Evolutionary conservation across 2,329 filamentous ascomycete species (phyloP).

Genomic region (Orbilia brochopaga): DNA sequence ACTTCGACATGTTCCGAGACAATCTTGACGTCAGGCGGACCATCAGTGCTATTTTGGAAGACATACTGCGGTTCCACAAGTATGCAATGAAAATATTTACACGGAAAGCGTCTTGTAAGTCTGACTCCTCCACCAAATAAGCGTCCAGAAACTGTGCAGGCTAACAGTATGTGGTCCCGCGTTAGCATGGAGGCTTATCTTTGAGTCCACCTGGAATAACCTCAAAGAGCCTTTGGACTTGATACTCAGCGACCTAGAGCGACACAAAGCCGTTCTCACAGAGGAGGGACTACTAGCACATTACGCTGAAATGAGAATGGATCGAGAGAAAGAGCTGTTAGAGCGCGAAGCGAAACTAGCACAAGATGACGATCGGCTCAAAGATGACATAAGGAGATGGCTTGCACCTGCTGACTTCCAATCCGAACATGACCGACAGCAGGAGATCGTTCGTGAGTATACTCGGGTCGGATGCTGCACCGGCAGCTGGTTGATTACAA

Average conservation of each 20-base stretch:
- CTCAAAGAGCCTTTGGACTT: not conserved
- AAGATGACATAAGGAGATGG: not conserved
- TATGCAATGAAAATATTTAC: slow-evolving; percentile 2
- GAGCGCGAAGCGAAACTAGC: not conserved
- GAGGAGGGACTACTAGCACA: not conserved
- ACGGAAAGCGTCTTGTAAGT: not conserved
- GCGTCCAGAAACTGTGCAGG: no score
- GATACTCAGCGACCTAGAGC: not conserved
- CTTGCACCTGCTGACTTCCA: not conserved
- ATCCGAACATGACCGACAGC: not conserved
- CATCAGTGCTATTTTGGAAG: not conserved
- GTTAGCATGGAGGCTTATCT: not conserved
- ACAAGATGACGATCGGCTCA: not conserved
- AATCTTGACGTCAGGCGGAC: not conserved
- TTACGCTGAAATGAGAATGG: not conserved
- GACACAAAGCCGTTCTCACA: not conserved
- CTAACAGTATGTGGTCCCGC: not conserved
- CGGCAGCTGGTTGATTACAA: not conserved
- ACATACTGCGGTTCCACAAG: not conserved
- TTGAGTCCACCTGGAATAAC: not conserved
- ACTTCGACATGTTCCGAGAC: not conserved
- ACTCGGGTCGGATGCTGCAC: not conserved
- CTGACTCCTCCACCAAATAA: no score
- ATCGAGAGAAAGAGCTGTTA: not conserved
- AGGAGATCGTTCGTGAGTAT: not conserved